These are phyloP conservation scores for Hibiscus syriacus DNA, from an alignment of 345 rosid genomes.

Conservation along the genomic window DNA sequence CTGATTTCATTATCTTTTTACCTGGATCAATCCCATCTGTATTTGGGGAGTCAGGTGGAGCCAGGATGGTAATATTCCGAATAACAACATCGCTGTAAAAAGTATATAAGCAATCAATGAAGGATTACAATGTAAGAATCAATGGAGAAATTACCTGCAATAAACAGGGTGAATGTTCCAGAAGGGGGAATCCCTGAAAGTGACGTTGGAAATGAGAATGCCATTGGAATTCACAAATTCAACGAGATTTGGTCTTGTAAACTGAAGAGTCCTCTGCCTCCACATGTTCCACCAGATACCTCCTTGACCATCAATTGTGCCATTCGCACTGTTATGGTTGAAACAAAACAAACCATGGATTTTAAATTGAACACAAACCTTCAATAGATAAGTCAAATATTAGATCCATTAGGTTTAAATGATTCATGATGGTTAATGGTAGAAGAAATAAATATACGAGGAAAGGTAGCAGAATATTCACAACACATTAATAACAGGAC, in stretches of 20 bases:
- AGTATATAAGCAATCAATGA: too few relatives aligned
- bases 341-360: not conserved
- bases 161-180: constrained; percentile 98
- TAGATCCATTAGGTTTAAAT: not conserved
- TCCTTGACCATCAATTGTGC: constrained; percentile 98
- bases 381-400: not conserved
- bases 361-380: not conserved
- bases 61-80: constrained; percentile 75
- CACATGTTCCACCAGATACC: constrained; percentile 94
- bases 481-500: constrained; percentile 12
- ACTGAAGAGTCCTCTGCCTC: constrained; percentile 73
- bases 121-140: too few relatives aligned
- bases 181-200: constrained; percentile 78
- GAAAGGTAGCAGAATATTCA: not conserved
- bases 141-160: constrained; percentile 85
- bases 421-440: constrained; percentile 1
- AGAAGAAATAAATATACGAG: not conserved
- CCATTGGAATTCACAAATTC: constrained; percentile 64
- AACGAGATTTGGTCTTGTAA: constrained; percentile 75
- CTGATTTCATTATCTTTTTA: constrained; percentile 3
- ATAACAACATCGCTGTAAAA: constrained; percentile 65
- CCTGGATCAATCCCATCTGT: constrained; percentile 99
- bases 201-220: constrained; percentile 77
- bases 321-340: constrained; percentile 55
- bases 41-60: constrained; percentile 86